Base-by-base conservation (phyloP, 305 asterid genomes). In the Coffea humblotiana region DNA sequence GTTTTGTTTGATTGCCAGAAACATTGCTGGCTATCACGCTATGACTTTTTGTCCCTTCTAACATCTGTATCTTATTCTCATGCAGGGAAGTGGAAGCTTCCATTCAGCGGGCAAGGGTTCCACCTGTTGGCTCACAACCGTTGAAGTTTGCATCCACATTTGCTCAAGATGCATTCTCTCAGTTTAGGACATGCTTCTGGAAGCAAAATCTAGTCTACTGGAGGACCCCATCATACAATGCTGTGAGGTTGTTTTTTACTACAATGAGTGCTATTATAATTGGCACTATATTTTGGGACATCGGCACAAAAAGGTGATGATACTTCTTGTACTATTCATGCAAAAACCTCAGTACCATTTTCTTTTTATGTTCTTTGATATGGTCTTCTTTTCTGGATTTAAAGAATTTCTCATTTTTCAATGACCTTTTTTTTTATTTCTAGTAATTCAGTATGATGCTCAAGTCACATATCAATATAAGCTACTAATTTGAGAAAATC, bases 201-300 rank as follows among this genome's bases (percentile, higher is more conserved):
- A 92, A 94, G 87, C 97, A 94, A 90, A 90, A 83, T 77, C 86
- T 91, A 63, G 91, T 94, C 64, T 94, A 94, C 66, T 92, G 97
- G 98, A 90, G 98, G 83, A 92, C 95, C 83, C 97, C 98, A n/a
- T 69, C 87, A 4, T 91, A 92, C 64, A 92, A 91, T 88, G 92
- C 88, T 23, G 97, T 94, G 88, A 88, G 98, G 80, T 13, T 94
- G 81, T 84, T 91, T 87, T 94, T 91, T 74, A 94, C 98, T 58
- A 90, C 95, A 10, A 16, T 89, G 76, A 85, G 92, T 80, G 98
- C 97, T 67, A 70, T 92, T 65, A 89, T 94, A 70, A 82, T 94
- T 56, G 98, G 97, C 84, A 80, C 95, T 23, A 80, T 94, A 83
- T 94, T 91, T 83, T 92, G 98, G 98, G 90, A 88, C 76, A 81